Evolutionary conservation across 2,329 filamentous ascomycete species (phyloP), one percentile per base, ranked within the genome.

Genomic region (Furcasterigmium furcatum): DNA sequence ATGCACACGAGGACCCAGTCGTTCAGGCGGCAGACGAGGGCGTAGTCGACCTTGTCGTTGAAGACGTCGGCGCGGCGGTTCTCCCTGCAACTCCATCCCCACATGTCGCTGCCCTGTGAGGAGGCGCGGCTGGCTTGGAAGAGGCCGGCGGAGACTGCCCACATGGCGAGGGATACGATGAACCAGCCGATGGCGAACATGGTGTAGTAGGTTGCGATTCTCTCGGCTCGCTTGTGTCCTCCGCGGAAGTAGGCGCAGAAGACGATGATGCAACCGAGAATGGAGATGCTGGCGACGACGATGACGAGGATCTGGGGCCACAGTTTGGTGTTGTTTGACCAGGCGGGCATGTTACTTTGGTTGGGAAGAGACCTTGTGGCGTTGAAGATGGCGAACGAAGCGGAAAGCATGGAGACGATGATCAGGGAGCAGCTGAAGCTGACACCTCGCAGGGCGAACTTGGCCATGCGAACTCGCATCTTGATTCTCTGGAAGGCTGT

Each of bases 381-480:
- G 65, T 94, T 90, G 81, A 99, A 99, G 66, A 99, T 91, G 55
- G 84, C 73, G 60, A 99, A 88, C 4, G 89, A 90, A n/a, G 89
- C 81, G 13, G 87, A 84, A 44, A 99, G 74, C 81, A 99, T 92
- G 51, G 91, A 77, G 47, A 99, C 79, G 54, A 99, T 89, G 63
- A 99, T 96, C 49, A 97, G 77, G 65, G 88, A 92, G 76, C 94
- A 99, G 67, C 89, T 91, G 68, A 99, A 97, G 77, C 92, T 96
- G 70, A 97, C 88, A 46, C 90, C 87, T 54, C 94, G 87, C n/a
- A 99, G 84, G 51, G 95, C 82, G 58, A 97, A 85, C 74, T 99
- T 99, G 56, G 92, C 94, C 67, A 97, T 77, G 39, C 94, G 84
- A 27, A 97, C 91, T 55, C 90, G 83, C 29, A 85, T 85, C 73